phyloP scores from a whole-genome alignment of 2,329 filamentous ascomycete genomes.

The Alternaria viburni region DNA sequence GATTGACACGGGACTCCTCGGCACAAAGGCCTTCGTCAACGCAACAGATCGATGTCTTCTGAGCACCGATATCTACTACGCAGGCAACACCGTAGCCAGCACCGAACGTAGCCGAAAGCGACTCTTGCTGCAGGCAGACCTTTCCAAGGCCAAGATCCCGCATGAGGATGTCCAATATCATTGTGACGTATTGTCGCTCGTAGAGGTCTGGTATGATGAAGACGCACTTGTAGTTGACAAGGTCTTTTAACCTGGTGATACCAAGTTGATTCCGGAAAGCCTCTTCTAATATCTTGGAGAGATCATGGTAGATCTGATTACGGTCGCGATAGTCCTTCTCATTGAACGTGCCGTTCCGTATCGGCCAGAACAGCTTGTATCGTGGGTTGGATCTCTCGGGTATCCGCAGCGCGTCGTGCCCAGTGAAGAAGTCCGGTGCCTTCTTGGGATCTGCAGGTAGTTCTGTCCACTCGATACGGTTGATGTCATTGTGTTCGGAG shows the following conservation, averaged over 20 bases:
- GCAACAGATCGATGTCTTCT: conserved; percentile 96
- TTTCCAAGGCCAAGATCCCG: conserved; percentile 87
- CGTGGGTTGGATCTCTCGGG: conserved; percentile 87
- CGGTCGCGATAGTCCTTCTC: conserved; percentile 85
- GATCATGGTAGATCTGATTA: conserved; percentile 82
- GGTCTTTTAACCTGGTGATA: conserved; percentile 76
- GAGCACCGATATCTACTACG: conserved; percentile 93
- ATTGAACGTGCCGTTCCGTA: conserved; percentile 85
- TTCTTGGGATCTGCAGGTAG: conserved; percentile 64
- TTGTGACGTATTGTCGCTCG: conserved; percentile 89
- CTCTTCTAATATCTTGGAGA: conserved; percentile 84
- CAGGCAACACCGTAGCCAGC: conserved; percentile 93
- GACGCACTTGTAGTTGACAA: conserved; percentile 93
- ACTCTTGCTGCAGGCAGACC: conserved; percentile 95
- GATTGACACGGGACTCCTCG: conserved; percentile 91
- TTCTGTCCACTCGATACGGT: conserved; percentile 96
- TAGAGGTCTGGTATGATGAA: conserved; percentile 97
- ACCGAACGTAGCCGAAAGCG: conserved; percentile 90
- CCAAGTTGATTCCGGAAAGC: conserved; percentile 86
- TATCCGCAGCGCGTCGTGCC: conserved; percentile 81
- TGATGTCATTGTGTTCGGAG: conserved; percentile 90
- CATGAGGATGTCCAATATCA: conserved; percentile 83
- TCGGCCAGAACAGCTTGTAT: conserved; percentile 92
- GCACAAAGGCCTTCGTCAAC: conserved; percentile 95
- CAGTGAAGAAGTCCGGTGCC: conserved; percentile 80